Base-by-base conservation (phyloP, 1,139 yeast species). In the Suhomyces anneliseae region DNA sequence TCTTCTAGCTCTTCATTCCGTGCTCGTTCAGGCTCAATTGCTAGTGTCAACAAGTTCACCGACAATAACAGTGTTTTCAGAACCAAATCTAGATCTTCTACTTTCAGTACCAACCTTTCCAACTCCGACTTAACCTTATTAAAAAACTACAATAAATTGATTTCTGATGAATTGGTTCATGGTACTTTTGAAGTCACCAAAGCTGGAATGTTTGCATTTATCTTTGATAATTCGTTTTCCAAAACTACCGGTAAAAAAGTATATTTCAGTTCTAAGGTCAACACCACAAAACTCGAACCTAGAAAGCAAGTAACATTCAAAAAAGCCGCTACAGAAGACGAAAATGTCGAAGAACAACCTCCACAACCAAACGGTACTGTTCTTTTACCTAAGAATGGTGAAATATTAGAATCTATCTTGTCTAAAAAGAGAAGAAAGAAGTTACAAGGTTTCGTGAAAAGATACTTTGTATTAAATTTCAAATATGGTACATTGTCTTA, bases 201-300 rank as follows among this genome's bases (percentile, higher is more conserved):
- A 33, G 85, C 83, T 9, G 88, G 89, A 1, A 79, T 84, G 62
- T 87, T 81, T 69, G 98, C 97, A 0, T 86, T 93, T 61, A 86
- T 93, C 14, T 86, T 93, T 62, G 98, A 93, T 66, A 93, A 93
- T 65, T 87, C 96, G 1, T 90, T 92, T 56, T 86, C 96, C 36
- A 90, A 89, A 59, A 89, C 86, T 39, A 87, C 84, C 24, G 83
- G 92, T 44, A 93, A 93, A 66, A 88, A 86, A 51, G 85, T 92
- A 1, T 72, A 84, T 47, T 90, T 90, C 64, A 81, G 85, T 45
- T 76, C 80, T 44, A 76, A 76, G 48, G 70, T 82, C 10, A 62
- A 29, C 26, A 47, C 40, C 45, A 53, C 24, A 43, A 38, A 36
- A 11, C 46, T 35, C 7, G 38, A 38, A 39, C 34, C 39, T 14